A percentile compares a stretch with the other conserved stretches of the same genome.
These are phyloP conservation scores for Acanthamoeba pearcei DNA, from an alignment of 208 protist genomes.

Conservation along the genomic window DNA sequence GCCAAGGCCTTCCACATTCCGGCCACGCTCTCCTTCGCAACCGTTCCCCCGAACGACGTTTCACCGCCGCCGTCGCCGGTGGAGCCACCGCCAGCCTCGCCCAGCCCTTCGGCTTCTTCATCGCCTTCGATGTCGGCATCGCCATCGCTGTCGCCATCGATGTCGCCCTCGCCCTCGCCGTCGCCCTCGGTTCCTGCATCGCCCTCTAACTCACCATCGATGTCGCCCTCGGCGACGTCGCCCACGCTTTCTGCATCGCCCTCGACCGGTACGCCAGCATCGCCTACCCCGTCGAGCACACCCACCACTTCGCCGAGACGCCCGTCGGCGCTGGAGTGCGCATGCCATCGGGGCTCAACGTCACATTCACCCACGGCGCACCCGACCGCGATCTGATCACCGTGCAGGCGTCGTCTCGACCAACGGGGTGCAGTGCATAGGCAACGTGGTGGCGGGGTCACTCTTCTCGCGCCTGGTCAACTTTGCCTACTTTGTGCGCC, in stretches of 20 bases:
- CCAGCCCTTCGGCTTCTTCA: not conserved
- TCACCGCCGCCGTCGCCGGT: not conserved
- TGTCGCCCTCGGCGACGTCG: too few relatives aligned
- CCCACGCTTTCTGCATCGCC: too few relatives aligned
- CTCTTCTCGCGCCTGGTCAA: not conserved
- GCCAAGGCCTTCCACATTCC: not conserved
- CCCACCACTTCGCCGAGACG: not conserved
- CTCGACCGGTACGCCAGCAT: too few relatives aligned
- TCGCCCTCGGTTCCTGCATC: not conserved
- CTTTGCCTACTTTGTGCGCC: not conserved
- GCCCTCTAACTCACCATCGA: not conserved
- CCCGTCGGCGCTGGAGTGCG: not conserved
- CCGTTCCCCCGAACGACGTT: not conserved
- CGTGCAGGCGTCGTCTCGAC: not conserved
- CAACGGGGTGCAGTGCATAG: not conserved
- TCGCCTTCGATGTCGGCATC: not conserved
- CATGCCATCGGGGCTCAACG: not conserved
- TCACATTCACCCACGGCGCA: not conserved
- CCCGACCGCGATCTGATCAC: not conserved
- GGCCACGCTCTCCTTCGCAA: not conserved
- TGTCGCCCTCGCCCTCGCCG: too few relatives aligned
- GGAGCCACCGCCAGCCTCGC: not conserved
- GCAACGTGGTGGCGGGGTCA: not conserved
- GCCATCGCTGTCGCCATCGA: too few relatives aligned
- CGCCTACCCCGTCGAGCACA: too few relatives aligned